Evolutionary conservation across 164 flowering plant genomes (phyloP), one percentile per base, ranked within the genome.

Genomic region (Liquidambar formosana): DNA sequence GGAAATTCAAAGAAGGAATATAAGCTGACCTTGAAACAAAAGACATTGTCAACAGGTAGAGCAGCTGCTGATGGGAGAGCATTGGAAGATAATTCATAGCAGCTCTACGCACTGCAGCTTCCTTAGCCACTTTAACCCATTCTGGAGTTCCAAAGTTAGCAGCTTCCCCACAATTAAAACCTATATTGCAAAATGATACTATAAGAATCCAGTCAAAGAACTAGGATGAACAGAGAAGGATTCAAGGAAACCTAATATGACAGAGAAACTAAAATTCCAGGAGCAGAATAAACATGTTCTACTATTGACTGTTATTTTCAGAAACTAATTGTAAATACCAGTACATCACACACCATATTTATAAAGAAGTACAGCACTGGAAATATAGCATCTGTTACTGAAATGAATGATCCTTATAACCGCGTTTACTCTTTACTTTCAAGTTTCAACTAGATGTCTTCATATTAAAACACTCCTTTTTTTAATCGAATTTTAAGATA

Each of bases 131-230:
- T 72, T 81, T 72, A 63, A 96, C 98, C 99, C 99, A 96, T 63
- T 91, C 86, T 46, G 99, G 87, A 61, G 98, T 96, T 58, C 92
- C 98, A 79, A 96, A 96, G 70, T 96, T 96, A 70, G 99, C 99
- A 79, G 99, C 99, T 83, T 96, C 99, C 59, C 99, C 99, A 78
- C 98, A 96, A 73, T 90, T 96, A 68, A 96, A 96, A 66, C 99
- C 99, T 92, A 58, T 21, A 21, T 62, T 44, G 13, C 38, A 18
- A 57, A 71, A 48, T 4, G 25, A 44, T 12, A 38, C 33, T 61
- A 66, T 71, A 44, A 8, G 25, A 61, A 71, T 52, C 18, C 28
- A 25, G 1, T 16, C 41, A 33, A 67, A 53, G 9, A 59, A 41
- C 0, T 19, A 57, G 3, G 23, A 19, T 18, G 12, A 65, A 25